Evolutionary conservation across 768 basidiomycete genomes (phyloP).

Genomic region (Boletus reticulatus): DNA sequence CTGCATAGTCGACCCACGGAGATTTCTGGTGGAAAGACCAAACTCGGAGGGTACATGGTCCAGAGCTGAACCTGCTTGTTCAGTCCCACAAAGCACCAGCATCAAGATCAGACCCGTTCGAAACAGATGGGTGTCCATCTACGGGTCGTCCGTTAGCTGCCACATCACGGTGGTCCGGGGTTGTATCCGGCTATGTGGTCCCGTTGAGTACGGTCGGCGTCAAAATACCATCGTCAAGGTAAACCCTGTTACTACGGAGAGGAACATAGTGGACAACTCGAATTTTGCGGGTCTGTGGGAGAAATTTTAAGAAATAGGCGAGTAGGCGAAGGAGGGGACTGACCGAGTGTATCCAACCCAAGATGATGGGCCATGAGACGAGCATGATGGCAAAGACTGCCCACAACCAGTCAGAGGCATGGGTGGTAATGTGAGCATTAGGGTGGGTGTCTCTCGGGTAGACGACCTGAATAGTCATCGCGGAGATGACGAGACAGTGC

Average conservation of each 20-base stretch:
- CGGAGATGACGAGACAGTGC: neutral
- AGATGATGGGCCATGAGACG: too few relatives aligned
- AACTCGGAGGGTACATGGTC: neutral
- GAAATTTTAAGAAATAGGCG: too few relatives aligned
- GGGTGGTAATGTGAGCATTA: too few relatives aligned
- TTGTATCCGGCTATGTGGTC: neutral
- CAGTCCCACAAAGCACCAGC: neutral
- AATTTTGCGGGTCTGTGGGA: too few relatives aligned
- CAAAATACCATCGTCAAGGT: neutral
- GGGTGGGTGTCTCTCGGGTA: constrained; percentile 5
- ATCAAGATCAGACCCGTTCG: neutral
- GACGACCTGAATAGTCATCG: constrained; percentile 18
- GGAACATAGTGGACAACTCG: too few relatives aligned
- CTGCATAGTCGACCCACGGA: neutral
- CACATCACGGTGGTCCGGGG: neutral
- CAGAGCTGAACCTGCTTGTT: neutral
- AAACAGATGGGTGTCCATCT: neutral
- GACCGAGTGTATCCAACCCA: too few relatives aligned
- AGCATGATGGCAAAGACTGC: too few relatives aligned
- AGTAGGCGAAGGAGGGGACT: too few relatives aligned
- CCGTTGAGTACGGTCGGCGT: neutral
- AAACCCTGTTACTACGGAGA: too few relatives aligned
- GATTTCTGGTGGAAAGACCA: neutral
- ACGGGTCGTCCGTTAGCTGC: neutral
- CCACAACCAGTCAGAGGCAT: too few relatives aligned